phyloP scores from a whole-genome alignment of 164 flowering plant species.

The Vitis cinerea region DNA sequence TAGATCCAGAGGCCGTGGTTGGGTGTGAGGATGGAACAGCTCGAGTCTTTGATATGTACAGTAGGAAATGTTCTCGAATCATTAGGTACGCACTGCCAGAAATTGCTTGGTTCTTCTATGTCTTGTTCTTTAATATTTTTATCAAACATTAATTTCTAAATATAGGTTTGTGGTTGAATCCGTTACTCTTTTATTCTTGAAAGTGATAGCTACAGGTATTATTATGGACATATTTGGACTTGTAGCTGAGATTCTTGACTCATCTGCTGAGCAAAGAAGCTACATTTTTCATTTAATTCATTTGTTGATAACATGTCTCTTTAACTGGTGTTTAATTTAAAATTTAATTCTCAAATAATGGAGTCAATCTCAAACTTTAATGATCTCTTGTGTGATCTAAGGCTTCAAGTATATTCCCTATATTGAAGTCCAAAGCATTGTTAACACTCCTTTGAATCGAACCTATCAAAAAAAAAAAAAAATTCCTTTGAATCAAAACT shows the following conservation, averaged over 20 bases:
- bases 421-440: no score
- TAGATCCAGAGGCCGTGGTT: slow-evolving; percentile 87
- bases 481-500: no score
- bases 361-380: no score
- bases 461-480: no score
- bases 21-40: slow-evolving; percentile 91
- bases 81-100: slow-evolving; percentile 48
- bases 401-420: no score
- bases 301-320: neutral
- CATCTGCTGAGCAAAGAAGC: neutral
- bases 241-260: neutral
- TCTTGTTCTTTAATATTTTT: neutral
- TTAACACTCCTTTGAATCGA: no score
- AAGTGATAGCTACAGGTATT: no score
- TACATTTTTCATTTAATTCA: neutral
- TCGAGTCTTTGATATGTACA: slow-evolving; percentile 92
- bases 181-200: no score
- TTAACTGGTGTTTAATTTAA: no score
- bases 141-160: no score
- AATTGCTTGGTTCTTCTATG: neutral
- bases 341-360: no score
- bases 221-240: neutral
- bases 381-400: no score
- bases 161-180: neutral
- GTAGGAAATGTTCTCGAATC: slow-evolving; percentile 73